Conservation (phyloP, 495 filamentous ascomycete genomes). For the Tuber microsphaerosporum region DNA sequence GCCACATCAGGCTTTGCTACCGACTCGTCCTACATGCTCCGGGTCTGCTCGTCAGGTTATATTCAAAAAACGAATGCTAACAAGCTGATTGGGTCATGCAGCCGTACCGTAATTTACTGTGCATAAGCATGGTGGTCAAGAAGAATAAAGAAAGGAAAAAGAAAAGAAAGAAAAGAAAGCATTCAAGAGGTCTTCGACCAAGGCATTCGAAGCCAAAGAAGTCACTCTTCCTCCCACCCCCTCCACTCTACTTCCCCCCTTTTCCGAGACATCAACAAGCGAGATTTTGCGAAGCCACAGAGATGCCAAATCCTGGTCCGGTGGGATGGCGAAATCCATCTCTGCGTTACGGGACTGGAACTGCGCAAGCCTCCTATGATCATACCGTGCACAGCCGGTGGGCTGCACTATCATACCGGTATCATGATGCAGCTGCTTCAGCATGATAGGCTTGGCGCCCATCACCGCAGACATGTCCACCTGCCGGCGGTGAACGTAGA, state of each 20-base stretch:
- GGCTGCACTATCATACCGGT: background rate
- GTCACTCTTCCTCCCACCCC: background rate
- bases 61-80: background rate
- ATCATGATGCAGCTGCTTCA: background rate
- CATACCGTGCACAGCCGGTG: conserved; percentile 1
- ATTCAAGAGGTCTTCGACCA: background rate
- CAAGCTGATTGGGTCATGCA: conserved; percentile 3
- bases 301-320: conserved; percentile 2
- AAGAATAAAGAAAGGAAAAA: background rate
- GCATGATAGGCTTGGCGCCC: background rate
- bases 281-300: conserved; percentile 7
- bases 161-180: background rate
- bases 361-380: conserved; percentile 3
- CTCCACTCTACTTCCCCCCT: background rate
- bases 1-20: background rate
- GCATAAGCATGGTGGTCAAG: background rate
- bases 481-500: background rate
- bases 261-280: conserved; percentile 14
- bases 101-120: background rate
- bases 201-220: background rate
- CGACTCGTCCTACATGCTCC: background rate
- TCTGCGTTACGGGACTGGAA: background rate
- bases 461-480: conserved; percentile 3
- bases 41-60: background rate
- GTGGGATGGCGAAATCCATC: conserved; percentile 11